Conservation (phyloP, 164 flowering plant genomes). For the Magnolia kwangsiensis region DNA sequence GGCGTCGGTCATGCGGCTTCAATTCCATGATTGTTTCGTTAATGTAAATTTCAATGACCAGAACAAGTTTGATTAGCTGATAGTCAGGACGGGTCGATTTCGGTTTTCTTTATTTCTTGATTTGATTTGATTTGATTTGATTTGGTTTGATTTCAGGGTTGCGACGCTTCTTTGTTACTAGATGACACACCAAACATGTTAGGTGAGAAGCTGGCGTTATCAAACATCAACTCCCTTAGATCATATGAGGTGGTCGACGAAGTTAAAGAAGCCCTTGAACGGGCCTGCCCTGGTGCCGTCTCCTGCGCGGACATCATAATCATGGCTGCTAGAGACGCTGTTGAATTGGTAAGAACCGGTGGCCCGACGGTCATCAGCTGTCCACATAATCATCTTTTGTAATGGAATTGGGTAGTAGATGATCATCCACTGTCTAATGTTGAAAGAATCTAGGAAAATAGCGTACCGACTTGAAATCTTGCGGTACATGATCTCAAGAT, state of each 20-base stretch:
- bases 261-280: slow-evolving; percentile 61
- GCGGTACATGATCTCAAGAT: no score
- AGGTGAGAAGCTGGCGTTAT: slow-evolving; percentile 72
- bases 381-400: not conserved
- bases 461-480: no score
- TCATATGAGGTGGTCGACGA: slow-evolving; percentile 81
- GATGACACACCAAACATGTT: slow-evolving; percentile 86
- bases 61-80: not conserved
- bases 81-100: not conserved
- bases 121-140: not conserved
- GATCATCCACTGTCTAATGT: no score
- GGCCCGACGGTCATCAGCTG: not conserved
- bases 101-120: not conserved
- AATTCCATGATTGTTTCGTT: slow-evolving; percentile 95
- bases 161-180: slow-evolving; percentile 84
- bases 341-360: slow-evolving; percentile 50
- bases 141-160: slow-evolving; percentile 49
- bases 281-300: slow-evolving; percentile 61
- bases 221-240: slow-evolving; percentile 83
- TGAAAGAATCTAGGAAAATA: no score
- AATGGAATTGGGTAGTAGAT: no score
- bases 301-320: slow-evolving; percentile 94
- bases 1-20: slow-evolving; percentile 94
- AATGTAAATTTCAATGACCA: slow-evolving; percentile 39
- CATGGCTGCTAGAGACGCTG: slow-evolving; percentile 98